Base-by-base conservation (phyloP, 2,329 filamentous ascomycete species). In the Neofusicoccum laricinum region DNA sequence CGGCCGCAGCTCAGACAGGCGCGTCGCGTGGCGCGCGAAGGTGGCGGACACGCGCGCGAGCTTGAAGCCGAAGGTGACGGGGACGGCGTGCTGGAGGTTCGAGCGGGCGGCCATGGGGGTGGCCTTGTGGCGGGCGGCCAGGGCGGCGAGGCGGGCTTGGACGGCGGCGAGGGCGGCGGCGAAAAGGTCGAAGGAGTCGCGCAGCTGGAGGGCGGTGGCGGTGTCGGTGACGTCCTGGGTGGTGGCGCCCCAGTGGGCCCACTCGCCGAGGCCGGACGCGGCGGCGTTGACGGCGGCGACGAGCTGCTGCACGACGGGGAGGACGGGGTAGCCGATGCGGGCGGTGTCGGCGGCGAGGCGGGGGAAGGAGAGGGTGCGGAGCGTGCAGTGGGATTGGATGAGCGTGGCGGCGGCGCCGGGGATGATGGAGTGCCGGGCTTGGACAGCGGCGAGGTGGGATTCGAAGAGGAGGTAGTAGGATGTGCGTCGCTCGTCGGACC, bases 1-100 rank as follows among this genome's bases (percentile, higher is more conserved):
- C 1, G 67, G 66, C 11, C 66, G 66, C 5, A 75, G 64, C 36
- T 72, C 65, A 11, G 67, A 41, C 8, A 75, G 68, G 7, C 72
- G 67, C 25, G 67, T 63, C 11, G 69, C 64, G 51, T 74, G 71
- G 8, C 72, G 69, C 32, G 72, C 69, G 63, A 72, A 71, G 40
- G 65, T 65, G 25, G 71, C 69, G 25, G 74, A 68, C 48, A 73
- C 70, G 41, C 72, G 68, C 7, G 73, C 73, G 36, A 69, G 69
- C 63, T 75, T 75, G 66, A 73, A 75, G 21, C 73, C 73, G 51
- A 73, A 74, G 5, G 72, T 72, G 7, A 74, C 69, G 3, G 73
- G 72, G 2, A 75, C 64, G 2, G 73, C 73, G 48, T 73, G 72
- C 59, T 75, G 72, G 8, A 75, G 64, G 61, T 75, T 71, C 1